Percentiles rank a stretch among this genome's conserved stretches.
These are phyloP conservation scores for Cercospora janseana DNA, from an alignment of 2,329 filamentous ascomycete genomes.

Conservation along the genomic window DNA sequence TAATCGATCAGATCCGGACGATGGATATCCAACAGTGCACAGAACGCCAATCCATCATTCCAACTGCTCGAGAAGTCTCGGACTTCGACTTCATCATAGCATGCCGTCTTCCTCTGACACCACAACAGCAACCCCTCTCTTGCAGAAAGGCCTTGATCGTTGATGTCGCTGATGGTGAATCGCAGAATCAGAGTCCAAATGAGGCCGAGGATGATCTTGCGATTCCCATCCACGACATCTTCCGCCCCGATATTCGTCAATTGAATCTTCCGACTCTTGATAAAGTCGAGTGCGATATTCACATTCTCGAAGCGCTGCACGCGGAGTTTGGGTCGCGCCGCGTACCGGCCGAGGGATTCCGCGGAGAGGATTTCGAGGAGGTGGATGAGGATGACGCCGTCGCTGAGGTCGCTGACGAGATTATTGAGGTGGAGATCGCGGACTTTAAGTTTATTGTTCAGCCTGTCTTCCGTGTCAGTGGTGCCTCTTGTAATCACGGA, in stretches of 20 bases:
- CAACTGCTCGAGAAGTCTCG: constrained; percentile 92
- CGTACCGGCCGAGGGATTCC: constrained; percentile 94
- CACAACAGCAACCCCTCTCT: constrained; percentile 93
- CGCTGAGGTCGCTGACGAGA: constrained; percentile 83
- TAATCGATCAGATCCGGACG: constrained; percentile 96
- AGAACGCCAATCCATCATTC: constrained; percentile 97
- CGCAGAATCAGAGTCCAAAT: constrained; percentile 98
- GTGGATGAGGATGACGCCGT: constrained; percentile 94
- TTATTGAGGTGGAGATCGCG: constrained; percentile 80
- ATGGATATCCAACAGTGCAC: constrained; percentile 93
- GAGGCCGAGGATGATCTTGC: constrained; percentile 93
- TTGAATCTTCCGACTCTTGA: constrained; percentile 85
- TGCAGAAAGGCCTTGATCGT: constrained; percentile 93
- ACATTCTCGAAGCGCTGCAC: constrained; percentile 98
- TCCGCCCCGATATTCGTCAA: constrained; percentile 98
- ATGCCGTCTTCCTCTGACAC: constrained; percentile 98
- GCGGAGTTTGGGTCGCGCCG: constrained; percentile 89
- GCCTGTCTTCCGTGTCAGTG: constrained; percentile 50
- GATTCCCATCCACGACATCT: constrained; percentile 95
- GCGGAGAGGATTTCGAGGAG: constrained; percentile 92
- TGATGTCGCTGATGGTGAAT: constrained; percentile 99
- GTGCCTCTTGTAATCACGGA: neutral
- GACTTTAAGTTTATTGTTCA: constrained; percentile 88
- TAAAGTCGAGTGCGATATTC: constrained; percentile 90
- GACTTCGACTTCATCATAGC: constrained; percentile 95